Base-by-base conservation (phyloP, 164 flowering plant species). In the Stephania cephalantha region DNA sequence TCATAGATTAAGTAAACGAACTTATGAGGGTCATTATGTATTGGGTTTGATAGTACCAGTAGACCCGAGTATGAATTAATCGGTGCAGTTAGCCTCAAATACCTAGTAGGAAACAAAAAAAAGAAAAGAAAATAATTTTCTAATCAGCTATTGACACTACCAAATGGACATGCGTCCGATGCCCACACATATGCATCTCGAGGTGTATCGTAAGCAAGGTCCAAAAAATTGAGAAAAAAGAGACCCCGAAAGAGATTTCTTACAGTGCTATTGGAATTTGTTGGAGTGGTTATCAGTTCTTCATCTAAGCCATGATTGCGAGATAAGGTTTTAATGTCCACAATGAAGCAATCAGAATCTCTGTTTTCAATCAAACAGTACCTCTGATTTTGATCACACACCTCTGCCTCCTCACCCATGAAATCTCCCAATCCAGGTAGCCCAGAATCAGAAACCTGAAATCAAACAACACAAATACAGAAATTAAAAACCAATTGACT, bases 321-420 rank as follows among this genome's bases (percentile, higher is more conserved):
- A 25, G 78, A 75, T 45, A 79, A 68, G 81, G 61, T 79, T 20
- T 72, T 78, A 0, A 79, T 68, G 63, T 79, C 81, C 12, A 79
- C 78, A 12, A 73, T 13, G 44, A 72, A 79, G 35, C 78, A 42
- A 48, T 78, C 77, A 29, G 74, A 58, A 18, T 5, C 64, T 58
- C 20, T n/a, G 1, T 58, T 58, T 58, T 58, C 64, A 72, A 79
- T 20, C 78, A 42, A 48, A 74, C 77, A 29, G 74, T 15, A 58
- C 18, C 64, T 58, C 20, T n/a, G 6, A 15, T 58, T 58, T 58
- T 35, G 42, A 35, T 35, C 42, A 35, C 42, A 35, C 42, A 35
- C 4, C 42, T 35, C 42, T 35, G 42, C 42, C 64, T 58, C 7
- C n/a, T 18, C 18, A 58, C 20, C 64, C 64, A 58, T 15, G 4